Evolutionary conservation across 805 yeast genomes (phyloP).

Genomic region (Wickerhamomyces subpelliculosus): DNA sequence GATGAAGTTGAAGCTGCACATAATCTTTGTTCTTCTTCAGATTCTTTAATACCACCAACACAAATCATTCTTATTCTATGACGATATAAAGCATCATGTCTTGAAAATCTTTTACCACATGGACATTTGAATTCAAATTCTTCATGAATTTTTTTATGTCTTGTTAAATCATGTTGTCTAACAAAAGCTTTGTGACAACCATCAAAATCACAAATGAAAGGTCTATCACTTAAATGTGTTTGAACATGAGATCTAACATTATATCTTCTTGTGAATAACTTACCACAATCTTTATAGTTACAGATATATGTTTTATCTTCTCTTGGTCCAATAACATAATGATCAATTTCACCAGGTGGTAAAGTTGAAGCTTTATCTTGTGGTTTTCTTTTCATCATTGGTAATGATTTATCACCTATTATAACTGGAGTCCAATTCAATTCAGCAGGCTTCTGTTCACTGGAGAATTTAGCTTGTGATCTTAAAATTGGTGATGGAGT

Average conservation of each 20-base stretch:
- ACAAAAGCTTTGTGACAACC: conserved; percentile 83
- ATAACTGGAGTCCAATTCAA: conserved; percentile 21
- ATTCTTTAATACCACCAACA: conserved; percentile 49
- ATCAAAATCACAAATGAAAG: conserved; percentile 62
- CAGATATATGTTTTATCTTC: conserved; percentile 67
- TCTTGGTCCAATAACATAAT: conserved; percentile 75
- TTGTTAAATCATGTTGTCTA: conserved; percentile 86
- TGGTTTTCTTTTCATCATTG: conserved; percentile 15
- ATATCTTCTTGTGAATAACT: conserved; percentile 80
- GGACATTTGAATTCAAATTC: conserved; percentile 70
- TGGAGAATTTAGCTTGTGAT: conserved; percentile 25
- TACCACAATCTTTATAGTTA: conserved; percentile 69
- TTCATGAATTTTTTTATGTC: conserved; percentile 84
- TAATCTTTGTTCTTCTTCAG: conserved; percentile 7
- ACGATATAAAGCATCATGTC: conserved; percentile 82
- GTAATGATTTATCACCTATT: conserved; percentile 6
- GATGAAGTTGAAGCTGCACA: conserved; percentile 2
- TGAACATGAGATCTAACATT: conserved; percentile 94
- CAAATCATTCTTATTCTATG: conserved; percentile 80
- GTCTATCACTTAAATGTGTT: conserved; percentile 92
- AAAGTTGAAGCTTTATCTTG: conserved; percentile 45
- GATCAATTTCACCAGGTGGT: conserved; percentile 87
- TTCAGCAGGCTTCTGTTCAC: conserved; percentile 10
- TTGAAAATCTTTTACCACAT: conserved; percentile 90
- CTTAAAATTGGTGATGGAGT: conserved; percentile 39